Base-by-base conservation (phyloP, 306 rosid genomes). In the Mucuna pruriens region DNA sequence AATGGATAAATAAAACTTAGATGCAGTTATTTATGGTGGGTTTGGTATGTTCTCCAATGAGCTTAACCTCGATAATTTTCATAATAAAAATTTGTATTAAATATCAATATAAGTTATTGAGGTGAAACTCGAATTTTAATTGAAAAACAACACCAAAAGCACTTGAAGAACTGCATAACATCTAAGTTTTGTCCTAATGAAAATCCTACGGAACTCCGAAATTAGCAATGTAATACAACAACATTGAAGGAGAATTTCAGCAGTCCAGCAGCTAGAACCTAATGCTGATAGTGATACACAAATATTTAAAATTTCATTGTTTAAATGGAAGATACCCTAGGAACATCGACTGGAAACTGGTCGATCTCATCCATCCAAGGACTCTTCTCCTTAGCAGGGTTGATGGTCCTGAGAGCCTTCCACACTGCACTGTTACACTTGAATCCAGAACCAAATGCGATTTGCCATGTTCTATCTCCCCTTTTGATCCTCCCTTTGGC, bases 341-440 rank as follows among this genome's bases (percentile, higher is more conserved):
- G 98, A 80, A 94, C 94, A 70, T 90, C 88, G 0, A 92, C 93
- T 0, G 97, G 98, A 86, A 94, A 92, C 67, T 77, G 84, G 39
- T 89, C 81, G 61, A 92, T 94, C 86, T 94, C 97, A 38, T 85
- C 90, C 73, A 90, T 85, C 98, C 98, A 92, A 16, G 97, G 97
- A 78, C 26, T 94, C 86, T 84, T 92, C 84, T 94, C 98, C 82
- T 85, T 84, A 3, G 89, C 91, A 25, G 97, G 92, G 76, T 90
- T 75, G 75, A 94, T 84, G 60, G 88, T 89, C 78, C 72, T 86
- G 51, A 94, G 87, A 89, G 98, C 97, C 85, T 88, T 92, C 98
- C 97, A 94, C 74, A 94, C 95, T 40, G 98, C 98, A 71, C 98
- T 94, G 71, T 94, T 94, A 80, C 95, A 94, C 84, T 94, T 94